Evolutionary conservation across 768 basidiomycete species (phyloP), one percentile per base, ranked within the genome.

Genomic region (Dioszegia hungarica): DNA sequence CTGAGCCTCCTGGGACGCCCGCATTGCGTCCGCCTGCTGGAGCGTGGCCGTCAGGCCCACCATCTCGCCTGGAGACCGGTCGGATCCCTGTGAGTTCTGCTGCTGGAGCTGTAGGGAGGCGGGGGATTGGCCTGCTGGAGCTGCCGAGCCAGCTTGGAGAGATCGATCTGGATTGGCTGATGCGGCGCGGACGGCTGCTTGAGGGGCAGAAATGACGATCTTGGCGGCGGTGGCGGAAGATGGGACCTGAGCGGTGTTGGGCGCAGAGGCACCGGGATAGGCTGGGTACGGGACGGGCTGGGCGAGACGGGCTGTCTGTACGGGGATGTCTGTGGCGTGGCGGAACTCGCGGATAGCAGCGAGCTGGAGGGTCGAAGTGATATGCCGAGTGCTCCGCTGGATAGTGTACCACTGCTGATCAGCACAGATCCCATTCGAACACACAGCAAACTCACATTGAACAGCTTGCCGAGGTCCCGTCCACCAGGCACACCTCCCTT

Each of bases 1-100:
- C 17, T 46, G 44, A 12, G 43, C 34, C 28, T 46, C 52, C 28
- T 54, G 54, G 11, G 54, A 24, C 19, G 20, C 29, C 5, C 54
- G 43, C 54, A 56, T 45, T 5, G 9, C 28, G 12, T 56, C 54
- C n/a, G 43, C 54, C 17, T 46, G 29, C 34, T 56, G 44, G 10
- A 54, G 37, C 10, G 52, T 54, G 6, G 41, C 52, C 6, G 41
- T 44, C 2, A 54, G 39, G 5, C 38, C 40, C 17, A 20, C 29
- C 29, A 54, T 3, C 40, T 41, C 29, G 34, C 14, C 34, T 15
- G 49, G 49, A 10, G 49, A 39, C 19, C 33, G 52, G 12, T 1
- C 31, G n/a, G n/a, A n/a, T n/a, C n/a, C n/a, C n/a, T n/a, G n/a
- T n/a, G n/a, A n/a, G n/a, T n/a, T n/a, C n/a, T n/a, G n/a, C n/a